Percentiles rank a stretch among this genome's conserved stretches.
phyloP scores from a whole-genome alignment of 2,329 filamentous ascomycete genomes.

The Cladosporium sp. region DNA sequence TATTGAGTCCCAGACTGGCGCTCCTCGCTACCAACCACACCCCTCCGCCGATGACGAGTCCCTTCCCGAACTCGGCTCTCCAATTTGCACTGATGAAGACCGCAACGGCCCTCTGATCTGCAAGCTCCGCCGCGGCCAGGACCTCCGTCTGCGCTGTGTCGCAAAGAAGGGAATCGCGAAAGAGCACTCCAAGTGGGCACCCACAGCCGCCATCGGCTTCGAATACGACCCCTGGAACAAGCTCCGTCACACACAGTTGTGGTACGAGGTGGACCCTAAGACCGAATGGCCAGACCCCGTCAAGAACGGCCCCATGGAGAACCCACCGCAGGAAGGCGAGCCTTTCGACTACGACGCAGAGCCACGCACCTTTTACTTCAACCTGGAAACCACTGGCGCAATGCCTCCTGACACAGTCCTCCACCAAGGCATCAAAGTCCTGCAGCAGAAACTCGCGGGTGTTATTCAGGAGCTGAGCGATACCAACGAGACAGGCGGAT shows the following conservation, averaged over 20 bases:
- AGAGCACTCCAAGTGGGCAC: conserved; percentile 97
- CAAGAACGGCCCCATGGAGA: conserved; percentile 70
- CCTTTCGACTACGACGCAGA: conserved; percentile 86
- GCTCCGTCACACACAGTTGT: conserved; percentile 83
- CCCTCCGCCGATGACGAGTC: conserved; percentile 68
- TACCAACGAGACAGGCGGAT: conserved; percentile 48
- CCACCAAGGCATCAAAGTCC: conserved; percentile 76
- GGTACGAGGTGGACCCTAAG: conserved; percentile 74
- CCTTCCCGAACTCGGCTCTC: conserved; percentile 57
- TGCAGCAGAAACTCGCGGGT: conserved; percentile 84
- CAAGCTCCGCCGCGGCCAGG: conserved; percentile 85
- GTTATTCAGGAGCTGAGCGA: conserved; percentile 62
- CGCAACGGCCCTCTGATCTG: conserved; percentile 79
- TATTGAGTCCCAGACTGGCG: conserved; percentile 50
- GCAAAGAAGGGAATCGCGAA: conserved; percentile 99
- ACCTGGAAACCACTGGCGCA: conserved; percentile 83
- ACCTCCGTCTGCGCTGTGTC: conserved; percentile 83
- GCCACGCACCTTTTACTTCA: conserved; percentile 78
- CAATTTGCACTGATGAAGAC: conserved; percentile 78
- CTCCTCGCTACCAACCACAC: conserved; percentile 65
- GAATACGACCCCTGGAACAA: conserved; percentile 99
- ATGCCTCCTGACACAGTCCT: conserved; percentile 88
- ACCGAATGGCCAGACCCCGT: conserved; percentile 30
- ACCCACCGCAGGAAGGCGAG: conserved; percentile 73
- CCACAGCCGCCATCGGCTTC: conserved; percentile 86